phyloP scores from a whole-genome alignment of 257 asterid species.

The Oldenlandia corymbosa region DNA sequence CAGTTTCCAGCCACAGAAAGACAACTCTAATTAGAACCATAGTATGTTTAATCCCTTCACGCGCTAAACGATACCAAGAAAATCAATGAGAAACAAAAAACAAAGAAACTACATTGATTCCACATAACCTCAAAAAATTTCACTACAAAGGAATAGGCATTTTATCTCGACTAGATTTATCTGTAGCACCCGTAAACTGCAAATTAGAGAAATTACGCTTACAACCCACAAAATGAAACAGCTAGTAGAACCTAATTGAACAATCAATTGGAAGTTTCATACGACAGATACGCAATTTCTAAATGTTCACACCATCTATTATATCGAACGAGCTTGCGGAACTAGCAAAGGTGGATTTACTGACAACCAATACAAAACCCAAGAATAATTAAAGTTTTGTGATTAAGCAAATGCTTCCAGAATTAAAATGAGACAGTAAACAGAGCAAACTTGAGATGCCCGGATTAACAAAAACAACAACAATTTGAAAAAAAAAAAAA shows the following conservation, averaged over 20 bases:
- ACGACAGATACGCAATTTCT: neutral
- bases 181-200: neutral
- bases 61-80: neutral
- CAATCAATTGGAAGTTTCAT: neutral
- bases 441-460: slow-evolving; percentile 2
- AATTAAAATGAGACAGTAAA: neutral
- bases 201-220: neutral
- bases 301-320: neutral
- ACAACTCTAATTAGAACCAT: neutral
- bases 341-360: too few relatives aligned
- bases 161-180: neutral
- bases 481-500: neutral
- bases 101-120: neutral
- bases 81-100: neutral
- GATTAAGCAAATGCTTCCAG: slow-evolving; percentile 1
- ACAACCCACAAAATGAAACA: neutral
- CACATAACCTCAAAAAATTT: neutral
- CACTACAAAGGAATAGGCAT: neutral
- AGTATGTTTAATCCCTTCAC: neutral
- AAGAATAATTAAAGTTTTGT: neutral
- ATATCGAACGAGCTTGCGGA: neutral
- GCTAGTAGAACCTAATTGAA: slow-evolving; percentile 2
- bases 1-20: neutral
- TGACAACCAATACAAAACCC: too few relatives aligned
- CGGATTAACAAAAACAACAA: slow-evolving; percentile 1